These are phyloP conservation scores for Exophiala sp. DNA, from an alignment of 2,329 filamentous ascomycete species.

Conservation along the genomic window DNA sequence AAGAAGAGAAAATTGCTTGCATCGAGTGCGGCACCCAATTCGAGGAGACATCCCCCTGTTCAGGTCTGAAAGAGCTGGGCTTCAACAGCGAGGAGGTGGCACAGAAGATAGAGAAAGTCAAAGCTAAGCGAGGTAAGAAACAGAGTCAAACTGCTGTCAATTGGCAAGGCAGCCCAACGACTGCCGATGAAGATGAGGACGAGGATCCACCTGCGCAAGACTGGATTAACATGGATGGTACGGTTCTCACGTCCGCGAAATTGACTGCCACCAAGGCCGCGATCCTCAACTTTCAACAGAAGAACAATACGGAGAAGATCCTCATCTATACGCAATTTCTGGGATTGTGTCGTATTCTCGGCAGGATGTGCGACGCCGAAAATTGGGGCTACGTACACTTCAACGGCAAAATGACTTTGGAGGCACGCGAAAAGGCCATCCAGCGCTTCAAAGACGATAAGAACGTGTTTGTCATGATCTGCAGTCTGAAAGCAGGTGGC, in stretches of 20 bases:
- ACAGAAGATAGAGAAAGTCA: slow-evolving; percentile 8
- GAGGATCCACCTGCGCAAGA: slow-evolving; percentile 9
- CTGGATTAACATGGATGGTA: slow-evolving; percentile 24
- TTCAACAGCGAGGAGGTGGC: slow-evolving; percentile 9
- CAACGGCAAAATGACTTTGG: slow-evolving; percentile 48
- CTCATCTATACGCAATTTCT: slow-evolving; percentile 61
- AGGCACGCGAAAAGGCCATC: slow-evolving; percentile 46
- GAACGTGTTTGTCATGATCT: slow-evolving; percentile 49
- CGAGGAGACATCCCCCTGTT: slow-evolving; percentile 17
- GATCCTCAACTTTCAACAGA: slow-evolving; percentile 37
- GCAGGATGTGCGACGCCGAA: slow-evolving; percentile 48
- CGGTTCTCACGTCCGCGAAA: slow-evolving; percentile 34
- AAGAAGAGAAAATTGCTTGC: slow-evolving; percentile 18
- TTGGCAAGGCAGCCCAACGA: neutral
- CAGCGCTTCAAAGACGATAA: slow-evolving; percentile 43
- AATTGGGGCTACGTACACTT: slow-evolving; percentile 47
- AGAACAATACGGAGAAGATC: slow-evolving; percentile 52
- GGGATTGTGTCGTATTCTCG: slow-evolving; percentile 51
- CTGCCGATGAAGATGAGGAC: slow-evolving; percentile 4
- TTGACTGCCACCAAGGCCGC: slow-evolving; percentile 34
- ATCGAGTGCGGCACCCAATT: slow-evolving; percentile 22
- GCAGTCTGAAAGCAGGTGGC: slow-evolving; percentile 57
- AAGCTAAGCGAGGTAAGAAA: neutral
- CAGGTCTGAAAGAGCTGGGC: slow-evolving; percentile 17
- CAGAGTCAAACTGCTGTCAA: neutral